A percentile compares a stretch with the other conserved stretches of the same genome.
Evolutionary conservation across 208 protist species (phyloP).

Genomic region (Leishmania amazonensis): DNA sequence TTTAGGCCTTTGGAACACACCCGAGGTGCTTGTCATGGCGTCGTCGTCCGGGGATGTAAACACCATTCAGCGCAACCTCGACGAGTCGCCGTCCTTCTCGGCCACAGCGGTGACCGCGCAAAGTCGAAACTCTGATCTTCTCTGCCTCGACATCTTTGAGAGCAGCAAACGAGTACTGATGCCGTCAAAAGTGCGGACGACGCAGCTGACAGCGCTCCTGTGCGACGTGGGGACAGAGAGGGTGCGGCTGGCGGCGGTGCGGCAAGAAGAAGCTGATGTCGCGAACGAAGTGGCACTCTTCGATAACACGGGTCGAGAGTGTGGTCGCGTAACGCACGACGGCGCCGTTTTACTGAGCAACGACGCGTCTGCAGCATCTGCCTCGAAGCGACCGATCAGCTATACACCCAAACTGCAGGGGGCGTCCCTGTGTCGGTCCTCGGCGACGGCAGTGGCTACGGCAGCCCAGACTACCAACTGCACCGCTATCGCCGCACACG

Average conservation of each 20-base stretch:
- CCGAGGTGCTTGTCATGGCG: constrained; percentile 7
- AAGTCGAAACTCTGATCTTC: constrained; percentile 12
- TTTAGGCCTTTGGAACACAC: background rate
- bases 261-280: background rate
- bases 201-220: background rate
- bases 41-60: background rate
- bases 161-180: constrained; percentile 21
- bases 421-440: background rate
- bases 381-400: constrained; percentile 1
- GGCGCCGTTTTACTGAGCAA: constrained; percentile 8
- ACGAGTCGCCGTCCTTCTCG: constrained; percentile 3
- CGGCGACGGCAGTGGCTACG: background rate
- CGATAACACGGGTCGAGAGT: constrained; percentile 21
- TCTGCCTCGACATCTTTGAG: constrained; percentile 14
- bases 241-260: constrained; percentile 22
- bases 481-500: constrained; percentile 24
- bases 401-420: background rate
- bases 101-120: constrained; percentile 4
- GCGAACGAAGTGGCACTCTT: constrained; percentile 15
- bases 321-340: constrained; percentile 17
- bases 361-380: too few species aligned
- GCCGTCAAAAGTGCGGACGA: constrained; percentile 4
- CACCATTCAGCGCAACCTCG: constrained; percentile 11
- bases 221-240: constrained; percentile 20
- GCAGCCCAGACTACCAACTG: constrained; percentile 3